phyloP scores from a whole-genome alignment of 306 rosid genomes.

The Rosa chinensis region DNA sequence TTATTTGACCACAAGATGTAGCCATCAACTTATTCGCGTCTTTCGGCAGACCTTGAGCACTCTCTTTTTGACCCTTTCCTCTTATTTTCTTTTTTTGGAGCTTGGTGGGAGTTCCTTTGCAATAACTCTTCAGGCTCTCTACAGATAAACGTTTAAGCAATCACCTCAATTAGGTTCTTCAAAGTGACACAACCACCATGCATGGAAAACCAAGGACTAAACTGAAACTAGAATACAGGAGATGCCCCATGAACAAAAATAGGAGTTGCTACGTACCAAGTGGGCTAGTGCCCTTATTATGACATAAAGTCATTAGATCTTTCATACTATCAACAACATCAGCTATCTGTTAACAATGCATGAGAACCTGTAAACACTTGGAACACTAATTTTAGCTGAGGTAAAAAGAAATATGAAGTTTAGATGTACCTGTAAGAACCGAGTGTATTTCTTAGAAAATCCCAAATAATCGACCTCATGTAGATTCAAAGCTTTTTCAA shows the following conservation, averaged over 20 bases:
- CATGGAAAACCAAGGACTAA: not conserved
- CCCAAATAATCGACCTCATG: conserved; percentile 23
- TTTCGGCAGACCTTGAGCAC: conserved; percentile 11
- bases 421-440: conserved; percentile 30
- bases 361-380: conserved; percentile 1
- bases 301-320: conserved; percentile 39
- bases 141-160: conserved; percentile 2
- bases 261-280: conserved; percentile 35
- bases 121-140: conserved; percentile 30
- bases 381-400: not conserved
- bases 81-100: conserved; percentile 1
- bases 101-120: conserved; percentile 6
- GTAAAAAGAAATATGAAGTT: not conserved
- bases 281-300: conserved; percentile 30
- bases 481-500: conserved; percentile 24
- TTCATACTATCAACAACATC: conserved; percentile 40
- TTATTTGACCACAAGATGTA: not conserved
- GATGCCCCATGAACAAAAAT: not conserved
- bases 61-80: not conserved
- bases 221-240: not conserved
- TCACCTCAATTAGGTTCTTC: not conserved
- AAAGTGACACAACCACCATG: not conserved
- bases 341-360: conserved; percentile 33
- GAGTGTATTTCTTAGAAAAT: conserved; percentile 29
- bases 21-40: conserved; percentile 12